Conservation (phyloP, 1,284 basidiomycete species). For the Marasmius oreades region DNA sequence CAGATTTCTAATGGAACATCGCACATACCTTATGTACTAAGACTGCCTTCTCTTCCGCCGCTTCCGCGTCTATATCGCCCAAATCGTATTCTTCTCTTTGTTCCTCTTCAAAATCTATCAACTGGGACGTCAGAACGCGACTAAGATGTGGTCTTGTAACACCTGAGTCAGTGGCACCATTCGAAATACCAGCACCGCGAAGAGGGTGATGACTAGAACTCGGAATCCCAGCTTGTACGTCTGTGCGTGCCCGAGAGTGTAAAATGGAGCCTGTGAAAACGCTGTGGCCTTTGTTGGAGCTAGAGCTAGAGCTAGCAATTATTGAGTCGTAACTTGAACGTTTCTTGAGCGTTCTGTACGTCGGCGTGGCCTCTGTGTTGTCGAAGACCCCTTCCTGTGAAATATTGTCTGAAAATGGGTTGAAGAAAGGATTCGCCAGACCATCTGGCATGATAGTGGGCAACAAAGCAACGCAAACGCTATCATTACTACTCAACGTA, state of each 20-base stretch:
- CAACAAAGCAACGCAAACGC: neutral
- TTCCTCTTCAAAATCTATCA: slow-evolving; percentile 26
- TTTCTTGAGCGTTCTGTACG: slow-evolving; percentile 13
- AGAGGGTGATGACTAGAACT: slow-evolving; percentile 5
- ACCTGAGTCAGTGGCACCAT: slow-evolving; percentile 5
- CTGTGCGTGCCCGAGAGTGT: neutral
- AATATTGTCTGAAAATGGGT: slow-evolving; percentile 28
- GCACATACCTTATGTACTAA: slow-evolving; percentile 50
- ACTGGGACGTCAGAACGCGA: slow-evolving; percentile 31
- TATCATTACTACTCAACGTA: neutral
- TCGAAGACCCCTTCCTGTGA: neutral
- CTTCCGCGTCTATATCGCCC: slow-evolving; percentile 12
- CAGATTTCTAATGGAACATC: neutral
- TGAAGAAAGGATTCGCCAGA: slow-evolving; percentile 15
- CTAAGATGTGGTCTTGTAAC: slow-evolving; percentile 43
- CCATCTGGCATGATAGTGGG: slow-evolving; percentile 8
- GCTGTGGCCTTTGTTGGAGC: slow-evolving; percentile 3
- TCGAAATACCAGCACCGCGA: slow-evolving; percentile 6
- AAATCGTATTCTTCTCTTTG: slow-evolving; percentile 17
- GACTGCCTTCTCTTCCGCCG: slow-evolving; percentile 42
- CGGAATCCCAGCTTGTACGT: neutral
- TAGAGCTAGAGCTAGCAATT: slow-evolving; percentile 13
- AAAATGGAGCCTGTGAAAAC: neutral
- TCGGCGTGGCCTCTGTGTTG: slow-evolving; percentile 14
- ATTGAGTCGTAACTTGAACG: no score